Percentiles rank a stretch among this genome's conserved stretches.
Conservation (phyloP, 1,139 yeast genomes). For the Zygotorulaspora mrakii region DNA sequence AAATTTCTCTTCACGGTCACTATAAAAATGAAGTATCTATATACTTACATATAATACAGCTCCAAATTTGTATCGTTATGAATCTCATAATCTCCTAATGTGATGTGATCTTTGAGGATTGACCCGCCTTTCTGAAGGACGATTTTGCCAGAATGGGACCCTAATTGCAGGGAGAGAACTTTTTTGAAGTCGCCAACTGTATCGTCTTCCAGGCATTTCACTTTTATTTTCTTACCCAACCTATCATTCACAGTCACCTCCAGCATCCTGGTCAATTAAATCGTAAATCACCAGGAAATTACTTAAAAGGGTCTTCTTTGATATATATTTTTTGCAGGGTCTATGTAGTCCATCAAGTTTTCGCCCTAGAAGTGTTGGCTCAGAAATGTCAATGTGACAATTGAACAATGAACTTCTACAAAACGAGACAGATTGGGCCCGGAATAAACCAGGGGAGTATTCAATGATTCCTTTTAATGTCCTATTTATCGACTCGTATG, state of each 20-base stretch:
- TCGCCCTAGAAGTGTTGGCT: not conserved
- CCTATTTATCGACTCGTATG: conserved; percentile 86
- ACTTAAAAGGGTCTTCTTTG: too few species aligned
- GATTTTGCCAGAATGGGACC: conserved; percentile 54
- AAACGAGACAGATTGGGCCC: not conserved
- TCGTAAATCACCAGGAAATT: too few species aligned
- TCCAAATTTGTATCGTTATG: conserved; percentile 88
- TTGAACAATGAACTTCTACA: not conserved
- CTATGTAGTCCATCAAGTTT: not conserved
- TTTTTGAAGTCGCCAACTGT: conserved; percentile 90
- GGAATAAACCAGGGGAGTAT: not conserved
- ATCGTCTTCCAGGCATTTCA: conserved; percentile 81
- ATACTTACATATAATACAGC: conserved; percentile 57
- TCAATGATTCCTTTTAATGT: conserved; percentile 21
- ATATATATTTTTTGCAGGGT: too few species aligned
- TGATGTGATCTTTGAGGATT: conserved; percentile 81
- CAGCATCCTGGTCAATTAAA: conserved; percentile 39
- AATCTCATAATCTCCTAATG: conserved; percentile 87
- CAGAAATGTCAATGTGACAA: not conserved
- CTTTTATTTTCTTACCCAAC: conserved; percentile 81
- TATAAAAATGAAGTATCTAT: conserved; percentile 6
- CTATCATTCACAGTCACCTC: conserved; percentile 50
- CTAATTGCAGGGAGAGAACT: conserved; percentile 70
- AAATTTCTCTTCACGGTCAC: not conserved
- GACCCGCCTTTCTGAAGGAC: conserved; percentile 74